Evolutionary conservation across 768 basidiomycete species (phyloP).

Genomic region (Lyophyllum semitale): DNA sequence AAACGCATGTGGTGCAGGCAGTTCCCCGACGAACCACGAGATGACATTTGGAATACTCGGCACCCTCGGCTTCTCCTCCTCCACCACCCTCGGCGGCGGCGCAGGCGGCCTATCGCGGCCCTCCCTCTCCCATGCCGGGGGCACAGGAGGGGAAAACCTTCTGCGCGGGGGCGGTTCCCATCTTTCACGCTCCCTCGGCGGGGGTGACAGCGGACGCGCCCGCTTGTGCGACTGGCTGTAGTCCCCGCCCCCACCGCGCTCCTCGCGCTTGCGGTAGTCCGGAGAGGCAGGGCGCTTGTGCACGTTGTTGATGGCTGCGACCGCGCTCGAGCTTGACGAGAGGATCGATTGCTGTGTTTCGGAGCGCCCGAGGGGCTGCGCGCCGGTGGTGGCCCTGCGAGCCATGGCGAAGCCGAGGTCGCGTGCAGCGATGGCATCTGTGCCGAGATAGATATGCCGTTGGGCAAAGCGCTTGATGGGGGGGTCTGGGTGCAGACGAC

Average conservation of each 20-base stretch:
- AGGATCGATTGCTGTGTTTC: slow-evolving; percentile 37
- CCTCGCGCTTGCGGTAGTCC: slow-evolving; percentile 15
- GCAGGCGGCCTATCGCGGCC: slow-evolving; percentile 6
- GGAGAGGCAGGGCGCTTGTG: slow-evolving; percentile 17
- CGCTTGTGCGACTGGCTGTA: slow-evolving; percentile 15
- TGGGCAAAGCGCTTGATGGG: slow-evolving; percentile 91
- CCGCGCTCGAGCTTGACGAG: slow-evolving; percentile 35
- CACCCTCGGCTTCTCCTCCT: slow-evolving; percentile 13
- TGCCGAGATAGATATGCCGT: slow-evolving; percentile 77
- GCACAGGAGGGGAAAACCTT: slow-evolving; percentile 8
- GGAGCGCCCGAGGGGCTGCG: slow-evolving; percentile 26
- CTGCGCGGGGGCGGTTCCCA: slow-evolving; percentile 13
- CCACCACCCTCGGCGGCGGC: slow-evolving; percentile 7
- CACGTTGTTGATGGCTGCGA: slow-evolving; percentile 28
- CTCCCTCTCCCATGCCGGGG: slow-evolving; percentile 9
- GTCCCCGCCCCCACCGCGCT: slow-evolving; percentile 12
- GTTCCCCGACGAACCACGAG: slow-evolving; percentile 21
- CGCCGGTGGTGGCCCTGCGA: slow-evolving; percentile 31
- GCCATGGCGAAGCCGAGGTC: slow-evolving; percentile 82
- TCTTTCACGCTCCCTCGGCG: slow-evolving; percentile 14
- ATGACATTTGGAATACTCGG: slow-evolving; percentile 8
- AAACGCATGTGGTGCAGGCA: slow-evolving; percentile 74
- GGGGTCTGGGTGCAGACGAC: slow-evolving; percentile 64
- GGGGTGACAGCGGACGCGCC: slow-evolving; percentile 11
- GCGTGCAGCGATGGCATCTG: slow-evolving; percentile 85